Evolutionary conservation across 2,329 filamentous ascomycete genomes (phyloP).

Genomic region (Colletotrichum spinosum): DNA sequence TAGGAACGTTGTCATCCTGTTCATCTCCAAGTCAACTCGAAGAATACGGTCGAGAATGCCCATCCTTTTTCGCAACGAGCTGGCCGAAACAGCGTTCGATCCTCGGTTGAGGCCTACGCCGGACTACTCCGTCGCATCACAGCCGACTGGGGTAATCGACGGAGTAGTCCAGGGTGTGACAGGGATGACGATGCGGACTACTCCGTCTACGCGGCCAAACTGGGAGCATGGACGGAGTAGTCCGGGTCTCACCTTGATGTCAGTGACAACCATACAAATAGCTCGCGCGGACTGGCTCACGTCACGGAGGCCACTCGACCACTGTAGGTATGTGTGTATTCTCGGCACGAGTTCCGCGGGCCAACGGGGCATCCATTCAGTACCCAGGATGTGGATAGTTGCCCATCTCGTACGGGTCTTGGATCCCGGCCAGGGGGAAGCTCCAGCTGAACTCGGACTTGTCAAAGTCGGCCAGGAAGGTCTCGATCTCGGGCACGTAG

Average conservation of each 20-base stretch:
- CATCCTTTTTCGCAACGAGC: conserved; percentile 3
- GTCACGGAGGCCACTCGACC: no score
- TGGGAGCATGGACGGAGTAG: not conserved
- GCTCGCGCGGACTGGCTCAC: not conserved
- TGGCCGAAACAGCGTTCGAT: not conserved
- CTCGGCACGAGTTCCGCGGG: not conserved
- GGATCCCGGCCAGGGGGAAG: conserved; percentile 27
- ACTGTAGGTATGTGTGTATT: not conserved
- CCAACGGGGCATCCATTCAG: not conserved
- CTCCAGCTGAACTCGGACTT: conserved; percentile 36
- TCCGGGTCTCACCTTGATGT: not conserved
- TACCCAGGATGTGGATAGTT: conserved; percentile 13
- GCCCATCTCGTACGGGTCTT: conserved; percentile 13
- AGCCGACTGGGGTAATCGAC: not conserved
- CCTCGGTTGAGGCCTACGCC: not conserved
- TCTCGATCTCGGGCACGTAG: conserved; percentile 32
- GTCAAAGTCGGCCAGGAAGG: conserved; percentile 35
- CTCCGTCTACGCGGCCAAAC: conserved; percentile 8
- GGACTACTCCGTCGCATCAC: conserved; percentile 7
- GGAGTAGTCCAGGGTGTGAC: conserved; percentile 12
- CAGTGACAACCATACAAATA: not conserved
- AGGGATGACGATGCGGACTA: not conserved
- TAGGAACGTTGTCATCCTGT: conserved; percentile 5
- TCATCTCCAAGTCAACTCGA: not conserved
- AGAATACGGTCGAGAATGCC: not conserved